Conservation (phyloP, 179 eudicot genomes). For the Dionaea muscipula region DNA sequence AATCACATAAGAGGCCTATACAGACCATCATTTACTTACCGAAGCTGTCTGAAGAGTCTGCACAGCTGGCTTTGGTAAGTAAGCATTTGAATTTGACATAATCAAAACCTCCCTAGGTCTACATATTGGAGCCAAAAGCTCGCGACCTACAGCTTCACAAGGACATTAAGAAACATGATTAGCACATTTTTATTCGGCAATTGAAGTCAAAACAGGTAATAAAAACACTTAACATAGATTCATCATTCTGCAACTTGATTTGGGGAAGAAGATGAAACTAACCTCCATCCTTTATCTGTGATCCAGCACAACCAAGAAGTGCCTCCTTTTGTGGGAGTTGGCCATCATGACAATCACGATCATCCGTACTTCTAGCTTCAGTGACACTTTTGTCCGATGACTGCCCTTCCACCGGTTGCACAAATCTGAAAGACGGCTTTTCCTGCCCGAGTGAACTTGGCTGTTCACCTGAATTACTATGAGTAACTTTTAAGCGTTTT, state of each 20-base stretch:
- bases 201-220: slow-evolving; percentile 1
- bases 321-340: slow-evolving; percentile 10
- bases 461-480: slow-evolving; percentile 12
- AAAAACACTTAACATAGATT: slow-evolving; percentile 1
- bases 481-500: slow-evolving; percentile 34
- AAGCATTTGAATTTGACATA: slow-evolving; percentile 16
- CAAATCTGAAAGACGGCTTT: slow-evolving; percentile 8
- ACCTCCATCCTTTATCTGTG: slow-evolving; percentile 16
- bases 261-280: slow-evolving; percentile 10
- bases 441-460: slow-evolving; percentile 14
- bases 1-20: too few species aligned
- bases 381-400: slow-evolving; percentile 11
- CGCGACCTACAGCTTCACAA: slow-evolving; percentile 15
- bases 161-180: slow-evolving; percentile 27
- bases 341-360: slow-evolving; percentile 10
- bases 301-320: slow-evolving; percentile 11
- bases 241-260: slow-evolving; percentile 19
- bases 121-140: slow-evolving; percentile 18
- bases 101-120: slow-evolving; percentile 17
- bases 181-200: not conserved
- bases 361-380: slow-evolving; percentile 10
- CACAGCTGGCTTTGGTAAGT: slow-evolving; percentile 9
- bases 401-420: slow-evolving; percentile 11
- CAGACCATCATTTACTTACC: slow-evolving; percentile 26
- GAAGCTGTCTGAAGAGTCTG: slow-evolving; percentile 16